Percentiles rank a stretch among this genome's conserved stretches.
phyloP scores from a whole-genome alignment of 1,284 basidiomycete species.

The Chalciporus piperatoides region DNA sequence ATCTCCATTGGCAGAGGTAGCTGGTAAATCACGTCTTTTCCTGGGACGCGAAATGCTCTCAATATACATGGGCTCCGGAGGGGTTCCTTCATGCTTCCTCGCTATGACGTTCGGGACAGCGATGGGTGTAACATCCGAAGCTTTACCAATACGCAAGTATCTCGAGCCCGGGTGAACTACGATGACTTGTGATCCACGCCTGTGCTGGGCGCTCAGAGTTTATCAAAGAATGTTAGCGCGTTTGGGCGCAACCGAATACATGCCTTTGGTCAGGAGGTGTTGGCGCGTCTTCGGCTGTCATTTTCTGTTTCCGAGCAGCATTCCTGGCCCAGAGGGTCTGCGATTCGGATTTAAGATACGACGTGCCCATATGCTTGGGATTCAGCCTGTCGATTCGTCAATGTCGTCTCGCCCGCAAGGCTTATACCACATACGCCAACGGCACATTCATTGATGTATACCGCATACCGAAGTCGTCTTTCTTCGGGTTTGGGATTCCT shows the following conservation, averaged over 20 bases:
- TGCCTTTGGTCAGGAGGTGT: conserved; percentile 44
- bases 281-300: conserved; percentile 38
- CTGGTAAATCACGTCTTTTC: conserved; percentile 29
- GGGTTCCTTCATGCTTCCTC: conserved; percentile 47
- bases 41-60: conserved; percentile 53
- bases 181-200: conserved; percentile 73
- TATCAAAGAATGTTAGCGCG: conserved; percentile 14
- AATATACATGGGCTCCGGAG: conserved; percentile 42
- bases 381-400: conserved; percentile 50
- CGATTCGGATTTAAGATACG: conserved; percentile 66
- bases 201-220: conserved; percentile 34
- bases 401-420: conserved; percentile 6
- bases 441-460: conserved; percentile 81
- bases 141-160: conserved; percentile 82
- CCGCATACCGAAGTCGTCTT: conserved; percentile 73
- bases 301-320: conserved; percentile 47
- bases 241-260: conserved; percentile 4
- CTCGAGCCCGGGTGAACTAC: conserved; percentile 95
- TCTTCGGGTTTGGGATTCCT: conserved; percentile 72
- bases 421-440: conserved; percentile 49
- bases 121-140: conserved; percentile 81
- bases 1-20: conserved; percentile 34
- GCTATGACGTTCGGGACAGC: conserved; percentile 79
- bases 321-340: conserved; percentile 73
- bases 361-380: conserved; percentile 71